Evolutionary conservation across 257 asterid species (phyloP), one percentile per base, ranked within the genome.

Genomic region (Fraxinus cuspidata): DNA sequence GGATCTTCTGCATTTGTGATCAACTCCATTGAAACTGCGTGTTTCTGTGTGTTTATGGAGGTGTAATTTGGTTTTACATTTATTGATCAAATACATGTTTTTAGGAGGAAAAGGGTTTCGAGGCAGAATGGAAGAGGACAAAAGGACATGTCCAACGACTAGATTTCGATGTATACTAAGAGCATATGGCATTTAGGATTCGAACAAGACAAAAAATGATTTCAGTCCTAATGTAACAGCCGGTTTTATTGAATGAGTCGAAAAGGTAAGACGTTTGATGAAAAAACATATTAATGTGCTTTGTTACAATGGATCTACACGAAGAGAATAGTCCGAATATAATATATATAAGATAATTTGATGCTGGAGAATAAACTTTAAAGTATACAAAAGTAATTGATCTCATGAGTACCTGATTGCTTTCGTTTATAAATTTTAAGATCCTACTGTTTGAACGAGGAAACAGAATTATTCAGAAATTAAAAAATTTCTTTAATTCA

Each of bases 1-100:
- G 85, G 80, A 58, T 90, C 96, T 37, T 87, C 87, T 47, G 82
- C 86, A 37, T 80, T 78, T 37, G 15, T 27, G 19, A 1, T 69
- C 53, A 65, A 67, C 38, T 87, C 92, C 92, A 86, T 82, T 58
- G 83, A 53, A 7, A 34, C 66, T 70, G 8, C 35, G 1, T 4
- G 13, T 38, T 9, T 64, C 69, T 31, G 58, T 68, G 6, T 65
- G 79, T 51, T 44, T 23, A 66, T 29, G 56, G 56, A 70, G 56
- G 32, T 38, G 51, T 63, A 8, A 63, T 25, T 63, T 27, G 11
- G 18, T 11, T 58, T 63, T 63, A 12, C 69, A 60, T 13, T 11
- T 60, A 7, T 60, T 21, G 68, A 60, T 60, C 31, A 60, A 60
- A 23, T 23, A 4, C 34, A 21, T 37, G 72, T 35, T 37, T 47